These are phyloP conservation scores for Didymella pomorum DNA, from an alignment of 2,329 filamentous ascomycete species.

Conservation along the genomic window DNA sequence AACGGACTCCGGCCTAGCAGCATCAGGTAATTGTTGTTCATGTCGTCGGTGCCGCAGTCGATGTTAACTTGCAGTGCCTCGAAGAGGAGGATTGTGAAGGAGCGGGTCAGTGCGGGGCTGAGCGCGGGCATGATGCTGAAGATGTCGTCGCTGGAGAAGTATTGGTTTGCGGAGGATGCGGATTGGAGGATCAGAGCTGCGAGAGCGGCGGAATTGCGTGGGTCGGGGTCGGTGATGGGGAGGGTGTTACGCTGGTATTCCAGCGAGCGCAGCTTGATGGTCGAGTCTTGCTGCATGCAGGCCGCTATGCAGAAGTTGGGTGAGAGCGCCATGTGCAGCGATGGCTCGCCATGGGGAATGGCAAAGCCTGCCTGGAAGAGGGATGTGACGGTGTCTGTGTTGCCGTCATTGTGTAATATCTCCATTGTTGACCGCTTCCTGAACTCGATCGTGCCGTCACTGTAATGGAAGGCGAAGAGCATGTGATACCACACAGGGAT, in stretches of 20 bases:
- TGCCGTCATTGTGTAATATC: constrained; percentile 69
- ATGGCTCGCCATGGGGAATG: constrained; percentile 71
- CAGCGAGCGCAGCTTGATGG: constrained; percentile 53
- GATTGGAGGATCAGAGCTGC: constrained; percentile 55
- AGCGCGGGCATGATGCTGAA: constrained; percentile 52
- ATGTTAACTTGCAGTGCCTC: constrained; percentile 62
- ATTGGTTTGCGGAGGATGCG: constrained; percentile 54
- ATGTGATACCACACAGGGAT: constrained; percentile 75
- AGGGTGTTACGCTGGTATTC: constrained; percentile 50
- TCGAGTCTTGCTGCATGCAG: constrained; percentile 54
- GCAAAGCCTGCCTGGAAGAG: constrained; percentile 80
- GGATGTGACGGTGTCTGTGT: constrained; percentile 71
- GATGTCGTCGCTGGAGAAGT: constrained; percentile 59
- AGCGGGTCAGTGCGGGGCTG: constrained; percentile 36
- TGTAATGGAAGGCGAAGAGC: constrained; percentile 74
- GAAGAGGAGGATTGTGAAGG: constrained; percentile 71
- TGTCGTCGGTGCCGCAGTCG: constrained; percentile 82
- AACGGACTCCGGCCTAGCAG: constrained; percentile 64
- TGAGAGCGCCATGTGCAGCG: constrained; percentile 56
- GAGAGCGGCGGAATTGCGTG: constrained; percentile 50
- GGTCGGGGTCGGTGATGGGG: constrained; percentile 40
- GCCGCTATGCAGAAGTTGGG: constrained; percentile 58
- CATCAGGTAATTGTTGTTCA: constrained; percentile 57
- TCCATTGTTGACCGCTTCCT: constrained; percentile 78
- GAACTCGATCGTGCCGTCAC: constrained; percentile 83